phyloP scores from a whole-genome alignment of 2,329 filamentous ascomycete genomes.

The Venturia asperata region DNA sequence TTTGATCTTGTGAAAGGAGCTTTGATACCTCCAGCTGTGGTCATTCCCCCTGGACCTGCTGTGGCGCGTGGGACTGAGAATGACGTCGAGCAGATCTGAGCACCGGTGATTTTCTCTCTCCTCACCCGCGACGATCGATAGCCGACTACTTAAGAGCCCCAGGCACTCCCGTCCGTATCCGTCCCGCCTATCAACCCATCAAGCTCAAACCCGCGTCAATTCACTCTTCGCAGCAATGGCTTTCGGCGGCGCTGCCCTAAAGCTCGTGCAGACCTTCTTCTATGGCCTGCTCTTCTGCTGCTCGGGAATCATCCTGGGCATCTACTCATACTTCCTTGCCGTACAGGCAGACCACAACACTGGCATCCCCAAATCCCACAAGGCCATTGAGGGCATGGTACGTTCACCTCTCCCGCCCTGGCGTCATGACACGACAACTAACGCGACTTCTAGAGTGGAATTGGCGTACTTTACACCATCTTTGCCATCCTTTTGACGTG shows the following conservation, averaged over 20 bases:
- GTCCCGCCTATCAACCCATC: neutral
- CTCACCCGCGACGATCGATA: neutral
- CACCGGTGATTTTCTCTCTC: neutral
- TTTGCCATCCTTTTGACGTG: constrained; percentile 68
- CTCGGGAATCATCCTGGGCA: constrained; percentile 64
- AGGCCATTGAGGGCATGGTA: constrained; percentile 54
- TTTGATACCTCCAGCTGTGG: too few species aligned
- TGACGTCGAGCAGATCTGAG: neutral
- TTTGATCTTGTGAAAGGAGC: too few species aligned
- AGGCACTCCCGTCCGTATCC: neutral
- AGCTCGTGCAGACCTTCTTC: constrained; percentile 61
- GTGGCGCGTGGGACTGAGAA: neutral
- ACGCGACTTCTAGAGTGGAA: constrained; percentile 56
- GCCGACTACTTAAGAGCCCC: neutral
- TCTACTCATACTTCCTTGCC: constrained; percentile 77
- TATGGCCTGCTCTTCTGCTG: constrained; percentile 68
- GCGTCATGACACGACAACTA: neutral
- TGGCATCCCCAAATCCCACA: constrained; percentile 56
- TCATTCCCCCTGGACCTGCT: neutral
- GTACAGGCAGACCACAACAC: constrained; percentile 59
- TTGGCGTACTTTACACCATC: constrained; percentile 66
- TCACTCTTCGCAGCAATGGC: constrained; percentile 44
- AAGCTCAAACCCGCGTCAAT: neutral
- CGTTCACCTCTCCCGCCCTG: too few species aligned
- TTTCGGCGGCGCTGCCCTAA: constrained; percentile 56